These are phyloP conservation scores for Cryphonectria parasitica DNA, from an alignment of 2,329 filamentous ascomycete species.

Conservation along the genomic window DNA sequence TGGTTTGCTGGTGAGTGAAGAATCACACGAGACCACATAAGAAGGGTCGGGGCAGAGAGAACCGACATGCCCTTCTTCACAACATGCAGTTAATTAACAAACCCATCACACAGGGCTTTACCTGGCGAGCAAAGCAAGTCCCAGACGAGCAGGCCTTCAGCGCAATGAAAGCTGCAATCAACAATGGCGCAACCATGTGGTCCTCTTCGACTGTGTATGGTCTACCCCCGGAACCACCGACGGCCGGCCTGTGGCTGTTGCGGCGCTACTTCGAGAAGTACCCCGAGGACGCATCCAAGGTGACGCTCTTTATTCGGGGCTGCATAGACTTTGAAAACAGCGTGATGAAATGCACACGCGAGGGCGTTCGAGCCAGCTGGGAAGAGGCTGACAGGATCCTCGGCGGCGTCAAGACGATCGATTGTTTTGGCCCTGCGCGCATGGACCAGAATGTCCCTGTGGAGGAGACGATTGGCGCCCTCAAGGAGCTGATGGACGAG, in stretches of 20 bases:
- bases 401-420: constrained; percentile 50
- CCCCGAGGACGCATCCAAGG: constrained; percentile 52
- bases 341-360: constrained; percentile 43
- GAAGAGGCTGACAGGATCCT: constrained; percentile 49
- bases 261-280: constrained; percentile 55
- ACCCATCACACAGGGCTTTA: constrained; percentile 31
- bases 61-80: too few relatives aligned
- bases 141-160: constrained; percentile 40
- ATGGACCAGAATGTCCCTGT: constrained; percentile 45
- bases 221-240: constrained; percentile 43
- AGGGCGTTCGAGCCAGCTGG: constrained; percentile 47
- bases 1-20: not conserved
- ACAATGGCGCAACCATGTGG: constrained; percentile 51
- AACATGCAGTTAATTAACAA: not conserved
- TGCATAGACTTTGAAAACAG: constrained; percentile 41
- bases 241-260: constrained; percentile 50
- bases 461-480: constrained; percentile 37
- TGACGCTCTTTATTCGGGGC: constrained; percentile 57
- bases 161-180: constrained; percentile 44
- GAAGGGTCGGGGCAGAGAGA: not conserved
- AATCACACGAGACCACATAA: not conserved
- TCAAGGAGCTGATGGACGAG: constrained; percentile 37
- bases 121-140: constrained; percentile 33
- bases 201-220: constrained; percentile 54
- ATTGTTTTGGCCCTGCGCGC: constrained; percentile 54